phyloP scores from a whole-genome alignment of 148 eudicot species.

The Camellia granthamiana region DNA sequence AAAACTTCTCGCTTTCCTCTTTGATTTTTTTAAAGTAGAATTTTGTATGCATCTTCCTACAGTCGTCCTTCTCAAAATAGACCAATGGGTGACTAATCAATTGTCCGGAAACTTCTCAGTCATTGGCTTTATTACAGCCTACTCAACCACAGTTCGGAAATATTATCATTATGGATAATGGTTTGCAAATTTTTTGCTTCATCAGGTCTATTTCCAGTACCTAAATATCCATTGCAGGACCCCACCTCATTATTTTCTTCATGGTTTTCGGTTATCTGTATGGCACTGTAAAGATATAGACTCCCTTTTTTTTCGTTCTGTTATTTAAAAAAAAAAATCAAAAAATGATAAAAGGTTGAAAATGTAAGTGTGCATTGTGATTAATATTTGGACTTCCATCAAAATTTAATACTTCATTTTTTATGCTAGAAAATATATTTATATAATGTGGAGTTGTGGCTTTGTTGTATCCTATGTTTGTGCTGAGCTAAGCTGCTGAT shows the following conservation, averaged over 20 bases:
- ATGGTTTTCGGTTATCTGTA: neutral
- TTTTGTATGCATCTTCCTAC: neutral
- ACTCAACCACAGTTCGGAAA: neutral
- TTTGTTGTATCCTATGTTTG: too few relatives aligned
- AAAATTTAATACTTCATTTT: neutral
- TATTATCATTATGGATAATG: neutral
- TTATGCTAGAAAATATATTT: too few relatives aligned
- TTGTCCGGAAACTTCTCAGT: neutral
- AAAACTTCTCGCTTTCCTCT: neutral
- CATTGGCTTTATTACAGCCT: neutral
- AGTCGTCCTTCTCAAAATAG: neutral
- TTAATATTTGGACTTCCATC: neutral
- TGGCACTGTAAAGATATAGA: neutral
- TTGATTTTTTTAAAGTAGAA: neutral
- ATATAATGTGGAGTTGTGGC: too few relatives aligned
- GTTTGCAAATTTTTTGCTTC: neutral
- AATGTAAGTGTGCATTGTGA: neutral
- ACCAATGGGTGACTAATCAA: neutral
- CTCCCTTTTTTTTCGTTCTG: neutral
- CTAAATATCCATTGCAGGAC: conserved; percentile 3
- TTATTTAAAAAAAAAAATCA: too few relatives aligned
- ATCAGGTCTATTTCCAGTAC: conserved; percentile 3
- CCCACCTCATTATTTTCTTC: conserved; percentile 13
- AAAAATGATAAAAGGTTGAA: neutral
- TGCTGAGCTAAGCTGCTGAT: too few relatives aligned